Evolutionary conservation across 345 rosid species (phyloP).

Genomic region (Corchorus capsularis): DNA sequence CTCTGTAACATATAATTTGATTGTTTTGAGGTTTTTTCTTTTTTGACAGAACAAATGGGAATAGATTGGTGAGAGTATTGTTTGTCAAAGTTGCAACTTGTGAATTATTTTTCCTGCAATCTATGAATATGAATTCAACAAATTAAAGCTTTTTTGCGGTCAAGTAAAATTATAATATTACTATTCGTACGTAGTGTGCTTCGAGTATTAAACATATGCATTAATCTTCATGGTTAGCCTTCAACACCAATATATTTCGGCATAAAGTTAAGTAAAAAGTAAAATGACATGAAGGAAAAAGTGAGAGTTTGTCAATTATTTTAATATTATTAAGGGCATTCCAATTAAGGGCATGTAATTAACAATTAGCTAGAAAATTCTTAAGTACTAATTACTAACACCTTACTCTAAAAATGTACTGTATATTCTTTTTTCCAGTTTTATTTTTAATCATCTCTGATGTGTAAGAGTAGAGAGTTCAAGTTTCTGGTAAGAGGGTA

Average conservation of each 20-base stretch:
- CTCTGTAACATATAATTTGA: background rate
- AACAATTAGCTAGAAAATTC: too few relatives aligned
- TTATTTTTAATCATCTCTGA: background rate
- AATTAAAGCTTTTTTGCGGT: background rate
- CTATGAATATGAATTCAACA: background rate
- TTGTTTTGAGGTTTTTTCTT: conserved; percentile 21
- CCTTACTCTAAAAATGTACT: background rate
- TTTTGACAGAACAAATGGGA: conserved; percentile 9
- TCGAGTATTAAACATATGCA: background rate
- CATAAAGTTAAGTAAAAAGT: background rate
- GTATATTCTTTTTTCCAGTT: background rate
- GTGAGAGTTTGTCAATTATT: background rate
- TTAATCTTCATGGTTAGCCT: background rate
- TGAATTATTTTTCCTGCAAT: background rate
- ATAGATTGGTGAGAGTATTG: background rate
- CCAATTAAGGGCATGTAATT: too few relatives aligned
- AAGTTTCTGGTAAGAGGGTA: background rate
- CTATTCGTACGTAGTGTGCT: background rate
- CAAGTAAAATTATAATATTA: background rate
- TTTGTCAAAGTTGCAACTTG: conserved; percentile 3
- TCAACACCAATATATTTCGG: too few relatives aligned
- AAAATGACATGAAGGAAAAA: background rate
- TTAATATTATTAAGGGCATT: too few relatives aligned
- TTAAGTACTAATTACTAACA: too few relatives aligned
- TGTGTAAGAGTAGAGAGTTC: background rate